Conservation (phyloP, 768 basidiomycete genomes). For the Gymnopilus junonius region DNA sequence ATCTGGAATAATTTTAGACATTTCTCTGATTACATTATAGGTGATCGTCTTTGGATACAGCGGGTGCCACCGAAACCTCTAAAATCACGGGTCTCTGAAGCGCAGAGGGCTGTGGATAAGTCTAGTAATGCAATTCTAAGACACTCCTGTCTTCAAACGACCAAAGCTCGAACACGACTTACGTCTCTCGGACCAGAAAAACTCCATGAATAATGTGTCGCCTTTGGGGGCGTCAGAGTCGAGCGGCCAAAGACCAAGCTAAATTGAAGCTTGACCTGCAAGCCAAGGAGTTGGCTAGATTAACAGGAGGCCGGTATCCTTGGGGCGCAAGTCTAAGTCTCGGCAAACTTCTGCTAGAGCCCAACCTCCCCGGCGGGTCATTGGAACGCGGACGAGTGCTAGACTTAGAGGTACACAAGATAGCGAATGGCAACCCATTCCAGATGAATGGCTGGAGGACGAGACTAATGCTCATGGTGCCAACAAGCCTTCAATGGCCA, state of each 20-base stretch:
- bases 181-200: not conserved
- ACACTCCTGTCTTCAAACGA: slow-evolving; percentile 16
- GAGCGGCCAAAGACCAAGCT: slow-evolving; percentile 74
- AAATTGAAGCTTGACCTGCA: slow-evolving; percentile 72
- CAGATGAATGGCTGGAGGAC: slow-evolving; percentile 70
- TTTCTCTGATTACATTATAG: slow-evolving; percentile 37
- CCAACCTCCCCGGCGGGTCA: slow-evolving; percentile 26
- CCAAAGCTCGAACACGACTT: slow-evolving; percentile 7
- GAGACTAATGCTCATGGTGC: slow-evolving; percentile 13
- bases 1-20: slow-evolving; percentile 1
- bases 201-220: not conserved
- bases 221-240: slow-evolving; percentile 49
- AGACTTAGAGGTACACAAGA: slow-evolving; percentile 60
- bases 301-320: slow-evolving; percentile 51
- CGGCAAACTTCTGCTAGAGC: slow-evolving; percentile 13
- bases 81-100: slow-evolving; percentile 35
- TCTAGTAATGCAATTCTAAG: slow-evolving; percentile 10
- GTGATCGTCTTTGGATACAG: slow-evolving; percentile 87
- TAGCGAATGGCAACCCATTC: slow-evolving; percentile 83
- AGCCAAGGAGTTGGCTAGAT: slow-evolving; percentile 67
- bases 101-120: slow-evolving; percentile 35
- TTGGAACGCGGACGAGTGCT: slow-evolving; percentile 70
- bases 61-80: slow-evolving; percentile 60
- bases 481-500: slow-evolving; percentile 25
- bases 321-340: slow-evolving; percentile 9